phyloP scores from a whole-genome alignment of 177 flowering plant genomes.

The Vitis hybrid region DNA sequence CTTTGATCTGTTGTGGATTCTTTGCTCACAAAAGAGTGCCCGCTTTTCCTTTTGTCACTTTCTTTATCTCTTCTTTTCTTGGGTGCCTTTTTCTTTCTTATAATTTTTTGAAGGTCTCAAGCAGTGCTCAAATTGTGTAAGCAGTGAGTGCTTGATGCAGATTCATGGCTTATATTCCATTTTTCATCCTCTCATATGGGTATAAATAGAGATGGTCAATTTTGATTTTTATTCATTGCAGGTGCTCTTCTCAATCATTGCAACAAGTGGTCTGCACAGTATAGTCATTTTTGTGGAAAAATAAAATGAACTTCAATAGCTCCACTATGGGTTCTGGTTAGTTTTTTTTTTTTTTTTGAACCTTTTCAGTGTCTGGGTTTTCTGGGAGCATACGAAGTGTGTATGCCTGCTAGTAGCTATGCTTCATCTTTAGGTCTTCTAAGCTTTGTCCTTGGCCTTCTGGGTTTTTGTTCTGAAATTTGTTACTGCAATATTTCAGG shows the following conservation, averaged over 20 bases:
- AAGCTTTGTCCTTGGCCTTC: not conserved
- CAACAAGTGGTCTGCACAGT: conserved; percentile 9
- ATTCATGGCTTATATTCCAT: conserved; percentile 31
- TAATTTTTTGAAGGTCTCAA: conserved; percentile 22
- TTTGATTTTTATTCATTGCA: conserved; percentile 30
- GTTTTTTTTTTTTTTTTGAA: conserved; percentile 6
- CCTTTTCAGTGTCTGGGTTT: no score
- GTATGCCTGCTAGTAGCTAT: not conserved
- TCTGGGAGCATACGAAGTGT: no score
- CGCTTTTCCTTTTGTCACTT: conserved; percentile 8
- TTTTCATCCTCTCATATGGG: conserved; percentile 19
- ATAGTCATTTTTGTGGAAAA: conserved; percentile 11
- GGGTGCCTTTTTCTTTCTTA: not conserved
- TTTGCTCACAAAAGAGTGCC: conserved; percentile 25
- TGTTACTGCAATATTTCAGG: conserved; percentile 25
- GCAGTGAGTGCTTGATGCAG: conserved; percentile 15
- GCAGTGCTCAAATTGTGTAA: conserved; percentile 5
- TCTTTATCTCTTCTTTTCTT: conserved; percentile 11
- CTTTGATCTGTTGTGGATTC: conserved; percentile 30
- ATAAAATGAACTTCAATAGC: conserved; percentile 39
- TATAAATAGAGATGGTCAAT: conserved; percentile 37
- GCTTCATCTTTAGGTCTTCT: not conserved
- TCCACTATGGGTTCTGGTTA: conserved; percentile 40
- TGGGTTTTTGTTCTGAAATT: not conserved
- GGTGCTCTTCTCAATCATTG: conserved; percentile 23